A percentile compares a stretch with the other conserved stretches of the same genome.
These are phyloP conservation scores for Salix exigua DNA, from an alignment of 345 rosid species.

Conservation along the genomic window DNA sequence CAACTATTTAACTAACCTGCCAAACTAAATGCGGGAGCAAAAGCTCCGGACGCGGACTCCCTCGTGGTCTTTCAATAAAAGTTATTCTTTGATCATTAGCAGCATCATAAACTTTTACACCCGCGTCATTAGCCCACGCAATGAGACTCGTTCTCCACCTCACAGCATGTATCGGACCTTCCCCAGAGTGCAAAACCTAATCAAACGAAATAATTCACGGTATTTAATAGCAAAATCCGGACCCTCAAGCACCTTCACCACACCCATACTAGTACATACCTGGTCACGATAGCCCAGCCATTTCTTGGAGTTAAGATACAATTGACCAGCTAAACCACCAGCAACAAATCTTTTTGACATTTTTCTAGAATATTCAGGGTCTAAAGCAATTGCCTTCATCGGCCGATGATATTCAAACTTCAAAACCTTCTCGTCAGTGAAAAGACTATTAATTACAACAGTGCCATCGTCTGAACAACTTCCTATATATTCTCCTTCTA, in stretches of 20 bases:
- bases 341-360: conserved; percentile 77
- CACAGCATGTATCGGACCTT: conserved; percentile 94
- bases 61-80: conserved; percentile 87
- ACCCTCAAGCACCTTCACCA: neutral
- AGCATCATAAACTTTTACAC: conserved; percentile 93
- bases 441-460: conserved; percentile 84
- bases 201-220: conserved; percentile 7
- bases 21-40: conserved; percentile 93
- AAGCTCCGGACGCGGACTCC: conserved; percentile 88
- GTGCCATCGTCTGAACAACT: conserved; percentile 99
- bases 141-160: conserved; percentile 91
- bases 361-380: conserved; percentile 79
- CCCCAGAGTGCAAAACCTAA: conserved; percentile 95
- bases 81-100: conserved; percentile 87
- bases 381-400: conserved; percentile 89
- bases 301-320: conserved; percentile 76
- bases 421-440: conserved; percentile 80
- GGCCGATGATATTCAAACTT: conserved; percentile 95
- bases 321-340: conserved; percentile 96
- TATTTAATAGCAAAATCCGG: neutral
- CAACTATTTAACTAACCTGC: conserved; percentile 62
- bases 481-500: conserved; percentile 87
- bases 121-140: conserved; percentile 99
- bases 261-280: conserved; percentile 42
- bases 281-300: conserved; percentile 90